Evolutionary conservation across 106 monocot species (phyloP), one percentile per base, ranked within the genome.

Genomic region (Allium fistulosum): DNA sequence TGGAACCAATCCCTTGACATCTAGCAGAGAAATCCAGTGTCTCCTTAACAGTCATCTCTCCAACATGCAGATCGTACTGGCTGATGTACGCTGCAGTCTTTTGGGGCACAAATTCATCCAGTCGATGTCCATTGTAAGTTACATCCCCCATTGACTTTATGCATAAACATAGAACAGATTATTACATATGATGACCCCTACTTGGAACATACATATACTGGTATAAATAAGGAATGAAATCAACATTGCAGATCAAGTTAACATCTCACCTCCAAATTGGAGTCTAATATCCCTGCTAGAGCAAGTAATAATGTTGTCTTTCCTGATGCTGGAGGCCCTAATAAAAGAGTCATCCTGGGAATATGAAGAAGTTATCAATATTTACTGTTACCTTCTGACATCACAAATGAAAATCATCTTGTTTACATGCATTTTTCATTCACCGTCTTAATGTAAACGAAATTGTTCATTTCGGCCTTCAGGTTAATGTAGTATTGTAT

Each of bases 51-150:
- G 86, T 90, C 86, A 90, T 83, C 72, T 84, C 90, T 28, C 77
- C 86, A 4, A 79, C 53, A 48, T 91, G 91, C 8, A 84, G 72
- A 50, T 91, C 91, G 52, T 87, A 67, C 68, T 91, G 91, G 69
- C 87, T 84, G 8, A 91, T 87, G 61, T 87, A 91, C 7, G 91
- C 87, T 27, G 87, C 79, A 4, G 87, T 91, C 73, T 84, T 91
- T 76, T 84, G 84, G 10, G 87, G 87, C 28, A 91, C 87, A 69
- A 91, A 91, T 75, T 91, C 91, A 11, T 68, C 17, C 37, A 91
- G 11, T 53, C n/a, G 9, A 67, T 78, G 67, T 2, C 91, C 91
- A 62, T 91, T 91, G 70, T 91, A 91, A 10, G 81, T 81, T 9
- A 91, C 62, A 28, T 81, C 79, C 10, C 91, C 91, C n/a, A 13